Evolutionary conservation across 805 yeast genomes (phyloP).

Genomic region (Yamadazyma takamatsuzukensis): DNA sequence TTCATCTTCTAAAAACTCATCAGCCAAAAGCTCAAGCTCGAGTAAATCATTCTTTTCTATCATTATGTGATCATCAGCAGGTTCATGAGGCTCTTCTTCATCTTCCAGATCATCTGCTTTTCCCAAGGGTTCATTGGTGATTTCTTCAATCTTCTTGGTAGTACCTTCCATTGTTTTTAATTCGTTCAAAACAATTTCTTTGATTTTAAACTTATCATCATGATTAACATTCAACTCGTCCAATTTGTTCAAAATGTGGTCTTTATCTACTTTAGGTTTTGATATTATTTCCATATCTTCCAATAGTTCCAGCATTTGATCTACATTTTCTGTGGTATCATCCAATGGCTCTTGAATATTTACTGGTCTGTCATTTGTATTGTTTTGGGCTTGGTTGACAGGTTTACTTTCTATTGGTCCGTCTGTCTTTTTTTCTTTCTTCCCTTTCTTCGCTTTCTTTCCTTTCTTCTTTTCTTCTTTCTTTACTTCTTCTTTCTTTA

Average conservation of each 20-base stretch:
- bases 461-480: background rate
- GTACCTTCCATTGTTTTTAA: slow-evolving; percentile 1
- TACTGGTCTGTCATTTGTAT: background rate
- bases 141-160: no score
- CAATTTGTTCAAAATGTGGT: slow-evolving; percentile 14
- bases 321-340: slow-evolving; percentile 5
- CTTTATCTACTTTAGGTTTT: slow-evolving; percentile 15
- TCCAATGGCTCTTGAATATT: background rate
- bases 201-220: slow-evolving; percentile 26
- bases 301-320: slow-evolving; percentile 26
- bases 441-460: background rate
- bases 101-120: slow-evolving; percentile 1
- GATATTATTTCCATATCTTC: slow-evolving; percentile 38
- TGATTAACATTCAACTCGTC: slow-evolving; percentile 22
- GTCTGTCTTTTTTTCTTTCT: background rate
- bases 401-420: background rate
- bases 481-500: background rate
- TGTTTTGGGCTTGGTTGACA: background rate
- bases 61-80: slow-evolving; percentile 12
- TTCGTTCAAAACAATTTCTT: slow-evolving; percentile 16
- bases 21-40: slow-evolving; percentile 53
- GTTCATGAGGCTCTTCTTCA: slow-evolving; percentile 2
- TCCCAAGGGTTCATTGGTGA: background rate
- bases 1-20: slow-evolving; percentile 34
- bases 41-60: slow-evolving; percentile 43